Percentiles rank a stretch among this genome's conserved stretches.
Conservation (phyloP, 805 yeast genomes). For the Ogataea kodamae region DNA sequence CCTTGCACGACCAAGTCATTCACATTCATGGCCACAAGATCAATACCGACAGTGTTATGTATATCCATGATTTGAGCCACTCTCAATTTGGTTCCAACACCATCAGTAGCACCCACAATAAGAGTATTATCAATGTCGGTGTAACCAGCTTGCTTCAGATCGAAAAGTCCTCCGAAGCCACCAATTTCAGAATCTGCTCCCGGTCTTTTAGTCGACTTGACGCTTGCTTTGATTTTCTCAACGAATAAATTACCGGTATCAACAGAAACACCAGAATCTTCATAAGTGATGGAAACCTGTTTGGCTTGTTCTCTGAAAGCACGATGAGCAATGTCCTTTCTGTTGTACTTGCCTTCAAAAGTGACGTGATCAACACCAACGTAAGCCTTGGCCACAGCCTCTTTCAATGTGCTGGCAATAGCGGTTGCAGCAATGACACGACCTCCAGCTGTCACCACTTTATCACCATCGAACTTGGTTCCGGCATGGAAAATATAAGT, state of each 20-base stretch:
- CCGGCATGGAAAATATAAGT: conserved; percentile 95
- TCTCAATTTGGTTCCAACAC: conserved; percentile 96
- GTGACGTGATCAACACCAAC: conserved; percentile 73
- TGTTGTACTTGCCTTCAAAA: conserved; percentile 74
- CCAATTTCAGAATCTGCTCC: conserved; percentile 99
- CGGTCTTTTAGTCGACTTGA: conserved; percentile 86
- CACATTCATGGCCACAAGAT: conserved; percentile 98
- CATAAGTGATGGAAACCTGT: conserved; percentile 68
- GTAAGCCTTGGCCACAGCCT: conserved; percentile 84
- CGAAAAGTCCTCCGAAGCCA: conserved; percentile 97
- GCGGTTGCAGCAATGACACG: conserved; percentile 96
- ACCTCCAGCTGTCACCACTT: conserved; percentile 86
- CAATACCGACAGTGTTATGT: conserved; percentile 98
- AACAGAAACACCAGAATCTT: conserved; percentile 95
- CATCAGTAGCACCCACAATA: conserved; percentile 96
- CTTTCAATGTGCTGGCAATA: conserved; percentile 66
- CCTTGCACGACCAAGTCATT: conserved; percentile 98
- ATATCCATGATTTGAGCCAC: conserved; percentile 86
- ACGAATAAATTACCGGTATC: conserved; percentile 92
- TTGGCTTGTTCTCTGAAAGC: conserved; percentile 64
- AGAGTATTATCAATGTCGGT: conserved; percentile 67
- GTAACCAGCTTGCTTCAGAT: conserved; percentile 84
- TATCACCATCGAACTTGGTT: conserved; percentile 57
- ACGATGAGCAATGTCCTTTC: conserved; percentile 93
- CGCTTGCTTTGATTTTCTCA: conserved; percentile 84